Base-by-base conservation (phyloP, 257 asterid species). In the Rubia yunnanensis region DNA sequence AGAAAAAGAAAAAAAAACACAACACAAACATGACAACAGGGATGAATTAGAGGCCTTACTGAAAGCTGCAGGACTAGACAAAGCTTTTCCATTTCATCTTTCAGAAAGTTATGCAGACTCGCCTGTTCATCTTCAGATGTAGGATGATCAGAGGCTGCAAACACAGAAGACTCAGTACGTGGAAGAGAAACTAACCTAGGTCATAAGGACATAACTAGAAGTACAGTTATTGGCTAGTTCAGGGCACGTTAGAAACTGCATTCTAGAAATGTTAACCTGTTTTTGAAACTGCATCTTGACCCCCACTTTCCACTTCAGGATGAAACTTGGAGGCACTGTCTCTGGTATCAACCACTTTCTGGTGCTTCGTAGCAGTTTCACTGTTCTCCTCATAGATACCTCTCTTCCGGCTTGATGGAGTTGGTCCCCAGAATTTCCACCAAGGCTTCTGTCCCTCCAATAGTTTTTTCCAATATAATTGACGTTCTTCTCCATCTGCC, bases 361-460 rank as follows among this genome's bases (percentile, higher is more conserved):
- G 85, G 67, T 83, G 86, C 73, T 88, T 89, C 77, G 78, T 88
- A 50, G 59, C 83, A 54, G 70, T 65, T 32, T 78, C 83, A 79
- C 76, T 84, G 72, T 69, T 74, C 72, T 63, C 86, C 66, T 76
- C 68, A 79, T 80, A 76, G 15, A 76, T 78, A 72, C 74, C 84
- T 81, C 96, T 87, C 85, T 89, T 94, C 75, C 97, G 83, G 79
- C 62, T 87, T 69, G 88, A 74, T 27, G 85, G 80, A 65, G 78
- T 67, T 13, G 83, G 82, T 60, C 55, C 72, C 36, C 46, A 70
- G 77, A 76, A 80, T 73, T 78, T 94, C 97, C 99, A 88, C 59
- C 22, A 65, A 24, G 94, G 87, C 59, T 65, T 70, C 77, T 77
- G 81, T 65, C 90, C 84, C 64, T 85, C 84, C 68, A 94, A 77